Base-by-base conservation (phyloP, 495 filamentous ascomycete genomes). In the Evansstolkia leycettana region DNA sequence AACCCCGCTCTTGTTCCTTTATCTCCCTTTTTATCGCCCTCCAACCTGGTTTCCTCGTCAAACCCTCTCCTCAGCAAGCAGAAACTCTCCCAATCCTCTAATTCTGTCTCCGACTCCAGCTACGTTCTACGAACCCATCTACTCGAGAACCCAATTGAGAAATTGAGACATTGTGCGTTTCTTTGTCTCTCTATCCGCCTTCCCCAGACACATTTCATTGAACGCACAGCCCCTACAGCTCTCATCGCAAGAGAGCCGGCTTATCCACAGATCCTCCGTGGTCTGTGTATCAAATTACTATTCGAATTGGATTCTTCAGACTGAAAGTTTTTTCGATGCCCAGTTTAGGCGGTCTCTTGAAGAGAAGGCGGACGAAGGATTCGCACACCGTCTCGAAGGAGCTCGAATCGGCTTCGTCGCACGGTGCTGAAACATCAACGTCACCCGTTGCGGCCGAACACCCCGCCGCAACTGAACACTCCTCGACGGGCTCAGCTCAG, bases 361-460 rank as follows among this genome's bases (percentile, higher is more conserved):
- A 95, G 73, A 95, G 94, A 78, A 87, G 92, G 72, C 78, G 84
- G 73, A 92, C 89, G 65, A 94, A 85, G 77, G 80, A 85, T 57
- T 67, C 63, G 50, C 60, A 64, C 46, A 57, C 57, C 53, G 62
- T 67, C 53, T 60, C 61, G 42, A 72, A 72, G 53, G 70, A 75
- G 52, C 50, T 58, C 33, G 41, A 52, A 43, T 51, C 50, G 50
- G 71, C 70, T 48, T 73, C 69, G 45, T 79, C 78, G 50, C 64
- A 65, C 17, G 57, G 57, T 34, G 48, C 49, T 38, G 50, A 55
- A 64, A 63, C 56, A 52, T 55, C 46, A 60, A 71, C 55, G 65
- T 69, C 48, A 58, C 43, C 62, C 47, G 48, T 52, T 45, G 39
- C 54, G 40, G 40, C 60, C 48, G 48, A 48, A 39, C 47, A 37